phyloP scores from a whole-genome alignment of 2,329 filamentous ascomycete species.

The Paraphaeosphaeria sporulosa region DNA sequence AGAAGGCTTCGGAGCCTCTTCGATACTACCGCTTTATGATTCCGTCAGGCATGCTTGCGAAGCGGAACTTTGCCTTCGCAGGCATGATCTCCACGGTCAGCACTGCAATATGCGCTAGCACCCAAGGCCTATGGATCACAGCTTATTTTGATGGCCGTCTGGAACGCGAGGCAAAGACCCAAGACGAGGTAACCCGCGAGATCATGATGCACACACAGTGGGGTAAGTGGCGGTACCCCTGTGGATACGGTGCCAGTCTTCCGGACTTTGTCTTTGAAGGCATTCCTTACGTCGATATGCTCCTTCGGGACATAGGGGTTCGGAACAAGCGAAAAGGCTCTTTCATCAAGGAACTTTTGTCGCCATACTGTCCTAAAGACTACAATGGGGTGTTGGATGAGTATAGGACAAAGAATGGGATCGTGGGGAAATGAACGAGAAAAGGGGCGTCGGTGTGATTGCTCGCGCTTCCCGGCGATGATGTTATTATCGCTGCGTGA shows the following conservation, averaged over 20 bases:
- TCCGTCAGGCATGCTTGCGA: constrained; percentile 41
- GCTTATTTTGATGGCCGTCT: constrained; percentile 68
- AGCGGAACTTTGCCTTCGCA: constrained; percentile 51
- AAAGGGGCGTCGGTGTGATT: background rate
- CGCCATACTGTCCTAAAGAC: constrained; percentile 33
- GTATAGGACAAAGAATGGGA: background rate
- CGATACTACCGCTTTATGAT: constrained; percentile 56
- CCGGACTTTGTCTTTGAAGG: constrained; percentile 42
- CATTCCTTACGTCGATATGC: constrained; percentile 40
- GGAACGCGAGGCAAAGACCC: constrained; percentile 17
- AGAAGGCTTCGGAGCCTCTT: constrained; percentile 40
- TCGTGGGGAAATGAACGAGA: background rate
- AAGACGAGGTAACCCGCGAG: constrained; percentile 28
- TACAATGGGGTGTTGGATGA: constrained; percentile 20
- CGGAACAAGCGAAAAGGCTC: constrained; percentile 29
- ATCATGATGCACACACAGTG: constrained; percentile 42
- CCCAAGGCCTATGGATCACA: constrained; percentile 57
- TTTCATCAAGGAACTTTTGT: constrained; percentile 33
- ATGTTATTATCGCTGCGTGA: background rate
- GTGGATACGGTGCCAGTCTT: constrained; percentile 37
- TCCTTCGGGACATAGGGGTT: constrained; percentile 37
- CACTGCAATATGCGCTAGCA: constrained; percentile 37
- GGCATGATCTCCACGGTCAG: constrained; percentile 48
- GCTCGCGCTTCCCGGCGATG: no score
- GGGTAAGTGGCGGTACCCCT: constrained; percentile 39